Base-by-base conservation (phyloP, 768 basidiomycete species). In the Xerocomellus intermedius region DNA sequence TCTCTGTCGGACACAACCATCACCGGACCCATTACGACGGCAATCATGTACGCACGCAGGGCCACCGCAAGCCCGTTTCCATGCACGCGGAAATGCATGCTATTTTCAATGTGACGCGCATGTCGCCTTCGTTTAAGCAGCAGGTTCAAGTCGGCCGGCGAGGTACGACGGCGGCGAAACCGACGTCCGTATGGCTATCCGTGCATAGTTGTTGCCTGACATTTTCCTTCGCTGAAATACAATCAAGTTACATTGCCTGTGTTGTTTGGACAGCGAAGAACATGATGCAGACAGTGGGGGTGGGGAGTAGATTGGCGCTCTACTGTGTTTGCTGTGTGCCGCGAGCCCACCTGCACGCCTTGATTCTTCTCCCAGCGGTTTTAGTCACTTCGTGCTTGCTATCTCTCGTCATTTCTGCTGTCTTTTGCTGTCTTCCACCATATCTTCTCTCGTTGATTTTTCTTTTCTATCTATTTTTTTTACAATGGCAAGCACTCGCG, bases 401-500 rank as follows among this genome's bases (percentile, higher is more conserved):
- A 73, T 71, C 69, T 69, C 57, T 69, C 56, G 51, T 55, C 67
- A 72, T 65, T 68, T 73, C 69, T 65, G 67, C 62, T 66, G 59
- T 68, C 59, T 58, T 69, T 67, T 65, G 54, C 55, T 58, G 52
- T 61, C 61, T 61, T 55, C 21, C 19, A 55, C 65, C 63, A 49
- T 48, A 51, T 62, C 58, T 56, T 62, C 56, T 66, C 54, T 70
- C 68, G 33, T 70, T 71, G 63, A 63, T 65, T 70, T 64, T 57
- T 63, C 61, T 57, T 52, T 42, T 57, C 57, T 52, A 55, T 58
- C 50, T 53, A 46, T 53, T 41, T 63, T 63, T 58, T 60, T 59
- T 55, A 51, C 62, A 59, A 89, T 89, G 87, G 82, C 86, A 65
- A 78, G 84, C 53, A 70, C 83, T 64, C 74, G 82, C 64, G 79